These are phyloP conservation scores for Lachancea thermotolerans DNA, from an alignment of 805 yeast genomes.

Conservation along the genomic window DNA sequence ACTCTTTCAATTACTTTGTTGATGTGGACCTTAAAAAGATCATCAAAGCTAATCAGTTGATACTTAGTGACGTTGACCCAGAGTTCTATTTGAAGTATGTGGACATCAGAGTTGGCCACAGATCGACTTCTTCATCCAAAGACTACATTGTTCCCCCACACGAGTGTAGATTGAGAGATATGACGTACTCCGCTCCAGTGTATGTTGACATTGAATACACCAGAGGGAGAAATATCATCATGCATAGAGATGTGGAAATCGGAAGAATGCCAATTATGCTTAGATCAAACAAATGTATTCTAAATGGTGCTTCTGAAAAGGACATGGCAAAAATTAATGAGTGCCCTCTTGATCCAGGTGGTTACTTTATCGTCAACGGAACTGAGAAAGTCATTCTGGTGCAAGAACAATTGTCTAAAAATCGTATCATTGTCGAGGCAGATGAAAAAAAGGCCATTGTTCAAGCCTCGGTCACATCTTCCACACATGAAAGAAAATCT, in stretches of 20 bases:
- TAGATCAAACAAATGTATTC: slow-evolving; percentile 83
- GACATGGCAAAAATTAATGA: slow-evolving; percentile 87
- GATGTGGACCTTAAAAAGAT: slow-evolving; percentile 90
- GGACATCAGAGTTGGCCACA: slow-evolving; percentile 87
- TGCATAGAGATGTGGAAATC: slow-evolving; percentile 84
- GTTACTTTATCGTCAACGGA: slow-evolving; percentile 95
- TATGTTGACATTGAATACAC: slow-evolving; percentile 97
- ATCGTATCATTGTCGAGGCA: slow-evolving; percentile 96
- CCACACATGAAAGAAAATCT: slow-evolving; percentile 96
- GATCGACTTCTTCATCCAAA: slow-evolving; percentile 44
- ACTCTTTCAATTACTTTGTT: slow-evolving; percentile 95
- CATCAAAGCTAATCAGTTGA: slow-evolving; percentile 81
- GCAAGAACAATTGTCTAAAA: slow-evolving; percentile 93
- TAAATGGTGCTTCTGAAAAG: slow-evolving; percentile 67
- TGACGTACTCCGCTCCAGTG: slow-evolving; percentile 92
- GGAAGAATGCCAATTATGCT: slow-evolving; percentile 99
- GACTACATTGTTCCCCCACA: slow-evolving; percentile 80
- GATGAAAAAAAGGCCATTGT: slow-evolving; percentile 91
- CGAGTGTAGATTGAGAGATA: slow-evolving; percentile 89
- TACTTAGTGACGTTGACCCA: slow-evolving; percentile 93
- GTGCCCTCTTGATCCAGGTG: slow-evolving; percentile 98
- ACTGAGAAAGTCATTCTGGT: slow-evolving; percentile 95
- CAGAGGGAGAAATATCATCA: slow-evolving; percentile 84
- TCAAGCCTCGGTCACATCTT: slow-evolving; percentile 96
- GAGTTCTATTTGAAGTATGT: slow-evolving; percentile 89